These are phyloP conservation scores for Starmerella apis DNA, from an alignment of 805 yeast species.

Conservation along the genomic window DNA sequence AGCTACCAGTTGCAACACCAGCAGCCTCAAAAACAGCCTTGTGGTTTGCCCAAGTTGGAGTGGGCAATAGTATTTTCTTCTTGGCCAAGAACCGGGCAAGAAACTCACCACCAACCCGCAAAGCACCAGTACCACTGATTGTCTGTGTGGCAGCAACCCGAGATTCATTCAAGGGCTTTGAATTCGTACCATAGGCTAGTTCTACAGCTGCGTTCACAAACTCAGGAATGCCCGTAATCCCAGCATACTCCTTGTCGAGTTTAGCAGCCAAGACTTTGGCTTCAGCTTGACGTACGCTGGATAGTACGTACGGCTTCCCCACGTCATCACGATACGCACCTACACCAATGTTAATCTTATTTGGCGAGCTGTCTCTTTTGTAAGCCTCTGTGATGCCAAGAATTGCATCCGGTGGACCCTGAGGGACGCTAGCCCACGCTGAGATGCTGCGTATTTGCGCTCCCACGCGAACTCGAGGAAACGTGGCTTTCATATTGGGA, in stretches of 20 bases:
- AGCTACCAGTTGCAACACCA: conserved; percentile 51
- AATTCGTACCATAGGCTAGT: conserved; percentile 61
- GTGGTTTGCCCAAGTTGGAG: conserved; percentile 95
- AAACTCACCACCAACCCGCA: conserved; percentile 75
- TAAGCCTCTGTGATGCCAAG: conserved; percentile 62
- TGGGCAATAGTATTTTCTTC: conserved; percentile 56
- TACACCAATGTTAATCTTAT: conserved; percentile 54
- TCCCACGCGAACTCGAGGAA: neutral
- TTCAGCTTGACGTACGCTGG: conserved; percentile 62
- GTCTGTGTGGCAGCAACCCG: conserved; percentile 80
- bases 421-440: conserved; percentile 36
- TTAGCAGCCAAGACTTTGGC: conserved; percentile 38
- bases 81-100: conserved; percentile 49
- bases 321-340: conserved; percentile 88
- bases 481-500: neutral
- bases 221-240: conserved; percentile 66
- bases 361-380: conserved; percentile 46
- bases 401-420: conserved; percentile 81
- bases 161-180: conserved; percentile 44
- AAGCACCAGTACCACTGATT: conserved; percentile 90
- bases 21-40: conserved; percentile 64
- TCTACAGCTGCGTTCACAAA: conserved; percentile 58
- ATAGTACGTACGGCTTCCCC: conserved; percentile 84
- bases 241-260: conserved; percentile 73
- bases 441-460: conserved; percentile 22